phyloP scores from a whole-genome alignment of 257 asterid genomes.

The Lavandula angustifolia region DNA sequence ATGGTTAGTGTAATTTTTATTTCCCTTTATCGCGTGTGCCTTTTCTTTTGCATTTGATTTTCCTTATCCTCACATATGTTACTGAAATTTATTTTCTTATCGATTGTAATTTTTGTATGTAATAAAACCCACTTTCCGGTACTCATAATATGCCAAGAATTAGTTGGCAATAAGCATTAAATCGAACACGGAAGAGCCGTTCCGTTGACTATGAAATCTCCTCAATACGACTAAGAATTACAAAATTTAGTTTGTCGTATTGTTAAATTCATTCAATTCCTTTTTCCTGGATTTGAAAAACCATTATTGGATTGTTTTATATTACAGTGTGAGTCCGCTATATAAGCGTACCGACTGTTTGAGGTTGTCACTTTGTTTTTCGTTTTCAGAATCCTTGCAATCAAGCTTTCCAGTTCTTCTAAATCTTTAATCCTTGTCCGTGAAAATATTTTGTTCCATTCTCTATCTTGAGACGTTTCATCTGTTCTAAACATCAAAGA shows the following conservation, averaged over 20 bases:
- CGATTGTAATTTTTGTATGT: neutral
- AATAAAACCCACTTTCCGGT: neutral
- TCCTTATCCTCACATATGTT: neutral
- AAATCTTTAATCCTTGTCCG: neutral
- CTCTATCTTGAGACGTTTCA: neutral
- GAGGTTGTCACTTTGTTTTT: neutral
- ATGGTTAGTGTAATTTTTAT: neutral
- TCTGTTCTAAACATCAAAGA: neutral
- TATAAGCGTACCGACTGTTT: neutral
- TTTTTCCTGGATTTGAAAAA: neutral
- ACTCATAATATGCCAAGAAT: constrained; percentile 12
- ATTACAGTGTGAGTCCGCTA: neutral
- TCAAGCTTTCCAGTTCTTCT: neutral
- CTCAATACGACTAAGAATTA: neutral
- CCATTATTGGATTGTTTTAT: neutral
- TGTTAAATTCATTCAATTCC: neutral
- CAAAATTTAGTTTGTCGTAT: neutral
- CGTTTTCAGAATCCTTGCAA: neutral
- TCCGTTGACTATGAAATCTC: neutral
- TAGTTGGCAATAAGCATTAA: constrained; percentile 6
- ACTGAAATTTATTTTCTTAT: neutral
- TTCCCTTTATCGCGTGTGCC: neutral
- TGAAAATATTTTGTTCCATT: no score
- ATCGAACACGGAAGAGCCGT: neutral
- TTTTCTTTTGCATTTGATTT: neutral